Evolutionary conservation across 768 basidiomycete species (phyloP).

Genomic region (Tubosaeta sp.): DNA sequence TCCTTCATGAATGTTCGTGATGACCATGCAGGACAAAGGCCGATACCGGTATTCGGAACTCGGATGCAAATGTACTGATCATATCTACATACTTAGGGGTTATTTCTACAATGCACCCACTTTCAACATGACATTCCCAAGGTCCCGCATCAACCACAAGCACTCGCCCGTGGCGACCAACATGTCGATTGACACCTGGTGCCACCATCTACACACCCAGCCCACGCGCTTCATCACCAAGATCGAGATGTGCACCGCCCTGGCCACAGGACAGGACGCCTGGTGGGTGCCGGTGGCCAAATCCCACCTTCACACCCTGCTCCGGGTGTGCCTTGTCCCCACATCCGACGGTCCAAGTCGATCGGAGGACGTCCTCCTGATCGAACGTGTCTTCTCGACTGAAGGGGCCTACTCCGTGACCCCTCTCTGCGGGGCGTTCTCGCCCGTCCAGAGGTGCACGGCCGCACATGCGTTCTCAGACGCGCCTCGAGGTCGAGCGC

Average conservation of each 20-base stretch:
- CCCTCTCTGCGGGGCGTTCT: neutral
- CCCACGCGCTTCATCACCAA: slow-evolving; percentile 6
- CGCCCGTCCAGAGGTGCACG: slow-evolving; percentile 12
- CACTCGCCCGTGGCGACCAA: slow-evolving; percentile 4
- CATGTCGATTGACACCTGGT: slow-evolving; percentile 6
- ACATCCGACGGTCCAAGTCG: neutral
- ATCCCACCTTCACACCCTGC: slow-evolving; percentile 3
- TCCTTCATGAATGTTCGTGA: too few relatives aligned
- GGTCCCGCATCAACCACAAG: slow-evolving; percentile 3
- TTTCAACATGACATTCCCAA: slow-evolving; percentile 1
- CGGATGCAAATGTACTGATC: too few relatives aligned
- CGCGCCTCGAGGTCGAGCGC: slow-evolving; percentile 8
- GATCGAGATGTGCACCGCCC: slow-evolving; percentile 10
- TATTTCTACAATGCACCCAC: too few relatives aligned
- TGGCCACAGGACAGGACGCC: neutral
- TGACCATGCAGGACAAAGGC: too few relatives aligned
- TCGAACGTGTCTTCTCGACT: neutral
- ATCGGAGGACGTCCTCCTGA: neutral
- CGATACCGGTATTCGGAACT: too few relatives aligned
- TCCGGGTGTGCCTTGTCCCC: slow-evolving; percentile 1
- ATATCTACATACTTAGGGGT: too few relatives aligned
- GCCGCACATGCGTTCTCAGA: neutral
- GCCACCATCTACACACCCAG: neutral
- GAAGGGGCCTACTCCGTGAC: slow-evolving; percentile 4
- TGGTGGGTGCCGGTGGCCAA: neutral